phyloP scores from a whole-genome alignment of 2,329 filamentous ascomycete genomes.

The Thermoascus crustaceus region DNA sequence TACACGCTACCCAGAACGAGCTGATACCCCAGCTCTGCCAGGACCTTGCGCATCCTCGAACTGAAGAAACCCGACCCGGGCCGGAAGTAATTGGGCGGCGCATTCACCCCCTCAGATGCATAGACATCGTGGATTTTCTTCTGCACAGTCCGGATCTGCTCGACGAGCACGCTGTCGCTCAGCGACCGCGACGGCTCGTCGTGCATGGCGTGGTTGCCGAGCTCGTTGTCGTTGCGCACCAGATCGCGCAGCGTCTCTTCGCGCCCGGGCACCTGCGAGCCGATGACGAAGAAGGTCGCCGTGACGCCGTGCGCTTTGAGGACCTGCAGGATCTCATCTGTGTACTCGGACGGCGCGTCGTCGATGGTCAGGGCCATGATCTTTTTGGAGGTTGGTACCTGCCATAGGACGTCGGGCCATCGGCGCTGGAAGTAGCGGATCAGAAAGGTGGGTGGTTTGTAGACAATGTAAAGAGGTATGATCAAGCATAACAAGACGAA shows the following conservation, averaged over 20 bases:
- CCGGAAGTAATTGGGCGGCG: conserved; percentile 62
- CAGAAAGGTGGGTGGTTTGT: conserved; percentile 68
- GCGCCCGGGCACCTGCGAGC: conserved; percentile 57
- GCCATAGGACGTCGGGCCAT: conserved; percentile 75
- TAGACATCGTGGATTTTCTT: conserved; percentile 52
- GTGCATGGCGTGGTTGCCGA: conserved; percentile 84
- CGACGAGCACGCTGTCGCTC: conserved; percentile 48
- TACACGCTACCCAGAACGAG: conserved; percentile 79
- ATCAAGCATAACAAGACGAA: too few relatives aligned
- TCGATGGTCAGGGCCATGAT: conserved; percentile 79
- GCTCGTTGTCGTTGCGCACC: conserved; percentile 57
- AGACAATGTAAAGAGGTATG: conserved; percentile 63
- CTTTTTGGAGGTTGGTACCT: conserved; percentile 49
- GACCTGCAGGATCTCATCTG: conserved; percentile 59
- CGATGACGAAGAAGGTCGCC: conserved; percentile 87
- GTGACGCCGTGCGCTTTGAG: conserved; percentile 58
- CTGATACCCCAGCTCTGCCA: conserved; percentile 56
- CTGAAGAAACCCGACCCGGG: conserved; percentile 82
- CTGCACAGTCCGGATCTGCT: conserved; percentile 60
- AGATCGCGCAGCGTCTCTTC: conserved; percentile 50
- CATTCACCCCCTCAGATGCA: conserved; percentile 25
- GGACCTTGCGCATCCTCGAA: conserved; percentile 54
- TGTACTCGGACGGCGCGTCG: conserved; percentile 70
- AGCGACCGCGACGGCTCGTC: conserved; percentile 67
- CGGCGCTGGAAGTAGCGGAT: conserved; percentile 61